Evolutionary conservation across 768 basidiomycete genomes (phyloP).

Genomic region (Hericium rajendrae): DNA sequence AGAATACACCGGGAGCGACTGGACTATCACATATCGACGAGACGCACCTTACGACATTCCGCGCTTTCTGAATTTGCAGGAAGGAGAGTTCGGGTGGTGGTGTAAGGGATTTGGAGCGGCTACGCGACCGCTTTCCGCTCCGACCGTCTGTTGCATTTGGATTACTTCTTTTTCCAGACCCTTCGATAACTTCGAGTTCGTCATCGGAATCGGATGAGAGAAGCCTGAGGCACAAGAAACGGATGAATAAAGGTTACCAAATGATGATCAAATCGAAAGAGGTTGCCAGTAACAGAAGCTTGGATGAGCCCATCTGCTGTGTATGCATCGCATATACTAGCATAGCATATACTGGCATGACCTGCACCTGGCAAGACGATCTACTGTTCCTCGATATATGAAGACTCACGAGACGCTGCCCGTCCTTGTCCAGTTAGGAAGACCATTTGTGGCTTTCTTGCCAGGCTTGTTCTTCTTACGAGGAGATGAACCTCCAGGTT

Average conservation of each 20-base stretch:
- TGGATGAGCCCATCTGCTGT: not conserved
- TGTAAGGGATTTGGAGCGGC: constrained; percentile 65
- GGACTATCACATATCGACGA: not conserved
- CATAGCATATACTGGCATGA: not conserved
- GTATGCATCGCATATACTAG: not conserved
- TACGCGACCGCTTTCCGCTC: constrained; percentile 33
- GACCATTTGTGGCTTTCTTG: constrained; percentile 5
- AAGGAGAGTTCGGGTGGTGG: constrained; percentile 58
- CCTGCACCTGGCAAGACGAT: not conserved
- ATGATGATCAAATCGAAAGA: not conserved
- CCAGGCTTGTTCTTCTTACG: constrained; percentile 9
- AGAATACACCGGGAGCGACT: not conserved
- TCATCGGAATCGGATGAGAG: constrained; percentile 38
- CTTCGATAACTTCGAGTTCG: constrained; percentile 31
- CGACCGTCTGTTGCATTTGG: constrained; percentile 4
- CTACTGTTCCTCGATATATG: not conserved
- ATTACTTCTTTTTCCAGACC: constrained; percentile 20
- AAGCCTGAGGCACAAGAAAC: constrained; percentile 16
- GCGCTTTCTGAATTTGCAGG: constrained; percentile 46
- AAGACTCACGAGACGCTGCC: constrained; percentile 9
- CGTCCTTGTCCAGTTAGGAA: constrained; percentile 12
- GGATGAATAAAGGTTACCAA: not conserved
- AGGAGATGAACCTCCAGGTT: constrained; percentile 5
- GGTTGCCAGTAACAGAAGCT: not conserved
- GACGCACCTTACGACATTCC: constrained; percentile 48